Base-by-base conservation (phyloP, 495 filamentous ascomycete species). In the Immersiella caudata region DNA sequence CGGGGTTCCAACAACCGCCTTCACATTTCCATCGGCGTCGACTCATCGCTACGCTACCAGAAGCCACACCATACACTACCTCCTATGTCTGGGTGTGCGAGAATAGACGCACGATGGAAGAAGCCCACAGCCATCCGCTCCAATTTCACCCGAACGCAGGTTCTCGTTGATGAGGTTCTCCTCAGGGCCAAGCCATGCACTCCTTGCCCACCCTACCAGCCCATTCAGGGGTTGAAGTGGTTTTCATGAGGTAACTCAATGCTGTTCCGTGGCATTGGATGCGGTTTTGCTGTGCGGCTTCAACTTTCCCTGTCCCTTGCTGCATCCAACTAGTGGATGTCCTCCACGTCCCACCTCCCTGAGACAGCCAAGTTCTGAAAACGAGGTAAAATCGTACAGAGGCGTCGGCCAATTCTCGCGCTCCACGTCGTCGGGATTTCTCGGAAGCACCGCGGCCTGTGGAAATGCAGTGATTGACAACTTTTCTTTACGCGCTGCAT, bases 341-440 rank as follows among this genome's bases (percentile, higher is more conserved):
- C 52, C 29, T 65, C 54, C 63, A 26, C 54, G 50, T 63, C 27
- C 61, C 61, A 33, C 40, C 24, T 25, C 35, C 21, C 33, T 57
- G 63, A 65, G 63, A 57, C 63, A 65, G 51, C 35, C 55, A 22
- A 21, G 25, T 22, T 26, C 21, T 26, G 27, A 56, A 22, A 35
- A 40, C 58, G 68, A 65, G 68, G 25, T 18, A 50, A 58, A 66
- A 55, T 51, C 63, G 18, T 40, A 68, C 50, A 64, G 64, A 60
- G 46, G 65, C 50, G 26, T 20, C 54, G 63, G 68, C 55, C 57
- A 63, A 63, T 73, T 71, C 67, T 71, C 71, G 70, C 55, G 40
- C 55, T 62, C 64, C 66, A 68, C 64, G 70, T 68, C 67, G 69
- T 71, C 73, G 73, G 73, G 54, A 71, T 50, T 71, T 73, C 51